Percentiles rank a stretch among this genome's conserved stretches.
Evolutionary conservation across 2,329 filamentous ascomycete genomes (phyloP).

Genomic region (Hypoxylon sp.): DNA sequence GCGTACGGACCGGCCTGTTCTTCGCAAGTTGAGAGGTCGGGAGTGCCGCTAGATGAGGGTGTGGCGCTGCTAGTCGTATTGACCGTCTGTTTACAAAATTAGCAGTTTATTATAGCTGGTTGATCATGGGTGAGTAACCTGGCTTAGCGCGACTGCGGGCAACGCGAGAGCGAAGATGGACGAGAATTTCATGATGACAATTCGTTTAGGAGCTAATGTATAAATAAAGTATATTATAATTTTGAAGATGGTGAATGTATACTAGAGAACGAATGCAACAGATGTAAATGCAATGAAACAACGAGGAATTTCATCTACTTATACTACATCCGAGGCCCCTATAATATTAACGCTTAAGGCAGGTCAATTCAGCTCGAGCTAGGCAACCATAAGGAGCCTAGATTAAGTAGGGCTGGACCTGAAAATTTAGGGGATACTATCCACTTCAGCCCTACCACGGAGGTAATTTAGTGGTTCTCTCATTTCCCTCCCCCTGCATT

Average conservation of each 20-base stretch:
- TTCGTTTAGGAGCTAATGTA: not conserved
- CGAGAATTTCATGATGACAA: constrained; percentile 42
- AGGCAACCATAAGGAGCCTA: not conserved
- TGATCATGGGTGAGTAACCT: constrained; percentile 30
- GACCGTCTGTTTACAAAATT: constrained; percentile 1
- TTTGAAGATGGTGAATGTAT: not conserved
- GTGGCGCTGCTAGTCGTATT: constrained; percentile 31
- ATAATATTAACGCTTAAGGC: not conserved
- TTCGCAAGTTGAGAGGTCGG: constrained; percentile 43
- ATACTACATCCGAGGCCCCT: not conserved
- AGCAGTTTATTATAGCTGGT: not conserved
- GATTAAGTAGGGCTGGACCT: not conserved
- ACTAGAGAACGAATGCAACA: not conserved
- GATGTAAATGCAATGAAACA: not conserved
- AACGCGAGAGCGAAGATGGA: constrained; percentile 37
- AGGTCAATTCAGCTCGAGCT: not conserved
- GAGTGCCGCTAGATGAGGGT: constrained; percentile 24
- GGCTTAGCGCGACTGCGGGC: constrained; percentile 40
- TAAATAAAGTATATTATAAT: not conserved
- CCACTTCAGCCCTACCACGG: constrained; percentile 3
- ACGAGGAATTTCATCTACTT: not conserved
- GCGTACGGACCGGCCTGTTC: constrained; percentile 34
- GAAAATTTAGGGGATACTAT: not conserved
- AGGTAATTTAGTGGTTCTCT: not conserved
- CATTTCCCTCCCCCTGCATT: not conserved